These are phyloP conservation scores for Tuber magnatum DNA, from an alignment of 495 filamentous ascomycete species.

Conservation along the genomic window DNA sequence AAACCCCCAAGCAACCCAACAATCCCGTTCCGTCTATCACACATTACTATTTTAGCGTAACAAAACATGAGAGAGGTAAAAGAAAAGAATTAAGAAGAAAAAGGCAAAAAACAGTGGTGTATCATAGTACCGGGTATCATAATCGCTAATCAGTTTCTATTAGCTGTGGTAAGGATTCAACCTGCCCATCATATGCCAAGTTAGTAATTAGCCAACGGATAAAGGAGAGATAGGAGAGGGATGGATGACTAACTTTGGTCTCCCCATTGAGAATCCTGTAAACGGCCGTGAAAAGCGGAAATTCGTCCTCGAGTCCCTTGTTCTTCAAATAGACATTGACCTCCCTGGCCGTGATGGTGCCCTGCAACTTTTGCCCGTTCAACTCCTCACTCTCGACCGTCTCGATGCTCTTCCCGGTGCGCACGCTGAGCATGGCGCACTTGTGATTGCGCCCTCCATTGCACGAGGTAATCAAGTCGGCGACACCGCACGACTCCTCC, in stretches of 20 bases:
- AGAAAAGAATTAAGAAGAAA: neutral
- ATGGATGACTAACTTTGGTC: constrained; percentile 30
- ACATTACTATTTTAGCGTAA: neutral
- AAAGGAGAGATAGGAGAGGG: constrained; percentile 12
- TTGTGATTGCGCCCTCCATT: constrained; percentile 86
- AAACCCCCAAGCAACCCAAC: neutral
- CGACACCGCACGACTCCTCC: constrained; percentile 91
- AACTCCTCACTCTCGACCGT: constrained; percentile 84
- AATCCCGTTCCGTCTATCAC: neutral
- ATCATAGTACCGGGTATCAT: neutral
- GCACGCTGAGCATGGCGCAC: constrained; percentile 80
- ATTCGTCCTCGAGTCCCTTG: constrained; percentile 68
- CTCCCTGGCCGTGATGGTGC: constrained; percentile 82
- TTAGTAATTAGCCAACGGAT: constrained; percentile 21
- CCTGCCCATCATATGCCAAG: constrained; percentile 24
- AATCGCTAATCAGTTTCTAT: constrained; percentile 40
- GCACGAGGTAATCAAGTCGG: constrained; percentile 92
- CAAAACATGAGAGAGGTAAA: neutral
- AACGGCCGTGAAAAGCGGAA: constrained; percentile 84
- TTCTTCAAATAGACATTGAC: constrained; percentile 80
- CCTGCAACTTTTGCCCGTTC: constrained; percentile 96
- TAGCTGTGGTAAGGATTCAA: constrained; percentile 57
- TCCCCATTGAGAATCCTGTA: constrained; percentile 58
- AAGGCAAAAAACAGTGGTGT: neutral
- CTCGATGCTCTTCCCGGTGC: constrained; percentile 68